Evolutionary conservation across 352 stramenopile species (phyloP), one percentile per base, ranked within the genome.

Genomic region (Globisporangium uncinulatum): DNA sequence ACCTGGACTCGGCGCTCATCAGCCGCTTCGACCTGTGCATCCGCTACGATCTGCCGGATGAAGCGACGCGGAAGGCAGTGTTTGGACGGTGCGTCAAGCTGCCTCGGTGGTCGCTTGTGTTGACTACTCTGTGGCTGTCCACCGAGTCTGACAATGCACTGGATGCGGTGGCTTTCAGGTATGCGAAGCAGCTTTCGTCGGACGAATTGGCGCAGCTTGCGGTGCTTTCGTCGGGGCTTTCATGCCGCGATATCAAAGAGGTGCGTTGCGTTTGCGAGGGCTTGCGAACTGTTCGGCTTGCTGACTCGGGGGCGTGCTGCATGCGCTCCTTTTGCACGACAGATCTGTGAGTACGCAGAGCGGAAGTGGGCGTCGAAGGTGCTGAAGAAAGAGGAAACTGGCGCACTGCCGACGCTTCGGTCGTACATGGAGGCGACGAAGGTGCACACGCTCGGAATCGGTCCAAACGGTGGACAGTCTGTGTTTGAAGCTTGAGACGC

Each of bases 241-340:
- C 90, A 8, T 96, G 92, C 50, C 76, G 93, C 55, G 93, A 97
- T 62, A 97, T 98, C 59, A 97, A 97, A 76, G 92, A 98, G 79
- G 86, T 92, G 50, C n/a, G 50, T 20, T 7, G 24, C 31, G 8
- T 8, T 31, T 19, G 43, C 9, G 3, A n/a, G 14, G 2, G 31
- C 7, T 20, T 42, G 31, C 15, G 24, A 8, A 10, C 36, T 34
- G 44, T 46, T 19, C 8, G 4, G 2, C 32, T 24, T 31, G 34
- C 17, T 32, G 32, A 37, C 21, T 6, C 21, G 31, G 14, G 39
- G 0, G 0, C 19, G 20, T 20, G 5, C 10, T 13, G 4, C 10
- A 10, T 37, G 24, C 8, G 24, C n/a, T n/a, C 37, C 9, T 11
- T 37, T 14, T 6, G 37, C 11, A 4, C 11, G 13, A 5, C 60